Evolutionary conservation across 2,329 filamentous ascomycete species (phyloP), one percentile per base, ranked within the genome.

Genomic region (Clonostachys byssicola): DNA sequence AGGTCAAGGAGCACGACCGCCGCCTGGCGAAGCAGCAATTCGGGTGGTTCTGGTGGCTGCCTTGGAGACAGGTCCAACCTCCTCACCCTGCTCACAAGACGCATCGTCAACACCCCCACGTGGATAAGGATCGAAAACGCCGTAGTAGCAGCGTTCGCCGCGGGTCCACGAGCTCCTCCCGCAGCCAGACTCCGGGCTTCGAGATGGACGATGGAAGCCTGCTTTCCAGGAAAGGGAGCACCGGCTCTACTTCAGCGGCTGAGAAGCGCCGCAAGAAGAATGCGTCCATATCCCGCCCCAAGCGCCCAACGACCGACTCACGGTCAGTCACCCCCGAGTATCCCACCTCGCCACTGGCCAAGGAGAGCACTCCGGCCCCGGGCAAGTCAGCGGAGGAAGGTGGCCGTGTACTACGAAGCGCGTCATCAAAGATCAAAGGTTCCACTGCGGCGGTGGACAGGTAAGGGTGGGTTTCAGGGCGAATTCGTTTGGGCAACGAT

Each of bases 21-120:
- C 82, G 86, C 51, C 69, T 89, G 38, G 84, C 86, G 12, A 83
- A 81, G 58, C 74, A 84, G 57, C 75, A 85, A 51, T 83, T 86
- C 45, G 81, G 86, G 18, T 88, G 85, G 84, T 72, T 95, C 35
- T 95, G 90, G 90, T 95, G 92, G 87, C 81, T 89, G 2, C 88
- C 89, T 1, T 89, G 87, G 77, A 71, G 67, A 56, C 57, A 67
- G 51, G 50, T 58, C 4, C 66, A 57, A 45, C 58, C 54, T 43
- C 52, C 52, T 8, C 65, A 58, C 30, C 74, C 70, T 59, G 51
- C 44, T 16, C 46, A 51, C 16, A 57, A 59, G 47, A 74, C 70
- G 59, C 69, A 68, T 42, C 67, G 66, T 18, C 42, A 17, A 9
- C 35, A 47, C 13, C 14, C 45, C 38, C 63, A 68, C 40, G 62